These are phyloP conservation scores for Phycomyces blakesleeanus DNA, from an alignment of 192 early-diverging fungal species.

Conservation along the genomic window DNA sequence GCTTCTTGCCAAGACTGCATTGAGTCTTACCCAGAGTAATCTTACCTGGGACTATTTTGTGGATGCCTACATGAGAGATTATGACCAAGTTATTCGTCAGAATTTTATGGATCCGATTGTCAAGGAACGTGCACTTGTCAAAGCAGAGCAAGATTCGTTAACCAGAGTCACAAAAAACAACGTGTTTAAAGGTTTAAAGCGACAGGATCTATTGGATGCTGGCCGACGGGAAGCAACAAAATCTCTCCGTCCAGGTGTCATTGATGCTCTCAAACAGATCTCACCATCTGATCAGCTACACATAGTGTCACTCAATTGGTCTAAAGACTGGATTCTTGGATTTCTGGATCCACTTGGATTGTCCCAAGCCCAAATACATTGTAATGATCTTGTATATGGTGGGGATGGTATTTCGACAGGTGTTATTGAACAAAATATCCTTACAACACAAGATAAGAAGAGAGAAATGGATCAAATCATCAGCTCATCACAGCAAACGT, in stretches of 20 bases:
- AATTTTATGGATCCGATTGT: not conserved
- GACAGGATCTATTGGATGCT: not conserved
- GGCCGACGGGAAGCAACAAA: not conserved
- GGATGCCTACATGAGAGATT: slow-evolving; percentile 9
- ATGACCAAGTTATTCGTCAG: not conserved
- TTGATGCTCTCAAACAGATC: not conserved
- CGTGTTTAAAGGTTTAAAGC: slow-evolving; percentile 6
- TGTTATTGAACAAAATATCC: slow-evolving; percentile 7
- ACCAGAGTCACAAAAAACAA: slow-evolving; percentile 1
- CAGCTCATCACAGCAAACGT: not conserved
- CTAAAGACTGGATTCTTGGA: slow-evolving; percentile 31
- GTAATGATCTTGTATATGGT: slow-evolving; percentile 15
- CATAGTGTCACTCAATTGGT: slow-evolving; percentile 24
- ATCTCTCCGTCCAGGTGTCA: not conserved
- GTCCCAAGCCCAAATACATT: not conserved
- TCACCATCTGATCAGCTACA: slow-evolving; percentile 3
- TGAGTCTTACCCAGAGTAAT: not conserved
- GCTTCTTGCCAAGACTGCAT: slow-evolving; percentile 1
- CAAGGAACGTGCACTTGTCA: slow-evolving; percentile 1
- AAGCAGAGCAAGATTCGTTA: not conserved
- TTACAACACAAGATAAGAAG: slow-evolving; percentile 16
- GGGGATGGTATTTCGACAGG: slow-evolving; percentile 9
- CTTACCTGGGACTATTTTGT: slow-evolving; percentile 9
- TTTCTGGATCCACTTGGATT: not conserved
- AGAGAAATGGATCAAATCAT: not conserved